Evolutionary conservation across 768 basidiomycete species (phyloP).

Genomic region (Pleurotus cornucopiae): DNA sequence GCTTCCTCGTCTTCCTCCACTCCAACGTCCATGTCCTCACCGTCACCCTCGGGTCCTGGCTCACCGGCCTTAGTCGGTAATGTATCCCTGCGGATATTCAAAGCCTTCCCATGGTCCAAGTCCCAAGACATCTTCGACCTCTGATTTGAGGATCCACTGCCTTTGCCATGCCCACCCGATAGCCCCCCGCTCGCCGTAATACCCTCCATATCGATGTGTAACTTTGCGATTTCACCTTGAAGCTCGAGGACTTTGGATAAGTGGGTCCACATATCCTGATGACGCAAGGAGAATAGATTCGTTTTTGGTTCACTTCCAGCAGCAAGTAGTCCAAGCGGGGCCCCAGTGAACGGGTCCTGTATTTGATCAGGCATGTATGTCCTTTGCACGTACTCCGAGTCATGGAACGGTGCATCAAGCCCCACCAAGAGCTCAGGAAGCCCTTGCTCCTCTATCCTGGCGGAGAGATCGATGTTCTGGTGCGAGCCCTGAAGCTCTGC

Average conservation of each 20-base stretch:
- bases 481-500: slow-evolving; percentile 39
- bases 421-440: background rate
- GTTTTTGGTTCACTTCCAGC: slow-evolving; percentile 13
- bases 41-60: slow-evolving; percentile 24
- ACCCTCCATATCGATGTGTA: slow-evolving; percentile 76
- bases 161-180: slow-evolving; percentile 31
- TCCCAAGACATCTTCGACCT: slow-evolving; percentile 5
- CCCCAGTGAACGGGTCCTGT: slow-evolving; percentile 48
- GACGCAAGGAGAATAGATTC: slow-evolving; percentile 20
- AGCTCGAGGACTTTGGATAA: slow-evolving; percentile 67
- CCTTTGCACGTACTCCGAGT: slow-evolving; percentile 5
- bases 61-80: slow-evolving; percentile 7
- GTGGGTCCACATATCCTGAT: slow-evolving; percentile 62
- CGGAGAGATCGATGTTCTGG: slow-evolving; percentile 13
- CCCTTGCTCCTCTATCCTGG: slow-evolving; percentile 8
- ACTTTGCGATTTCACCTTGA: slow-evolving; percentile 65
- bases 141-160: slow-evolving; percentile 10
- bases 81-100: background rate
- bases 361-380: slow-evolving; percentile 13
- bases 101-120: slow-evolving; percentile 1
- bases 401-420: background rate
- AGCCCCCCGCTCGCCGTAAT: slow-evolving; percentile 38
- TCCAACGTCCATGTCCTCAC: slow-evolving; percentile 47
- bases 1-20: slow-evolving; percentile 51
- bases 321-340: slow-evolving; percentile 32